Percentiles rank a stretch among this genome's conserved stretches.
Conservation (phyloP, 23 red algal species). For the Agarophyton chilense region DNA sequence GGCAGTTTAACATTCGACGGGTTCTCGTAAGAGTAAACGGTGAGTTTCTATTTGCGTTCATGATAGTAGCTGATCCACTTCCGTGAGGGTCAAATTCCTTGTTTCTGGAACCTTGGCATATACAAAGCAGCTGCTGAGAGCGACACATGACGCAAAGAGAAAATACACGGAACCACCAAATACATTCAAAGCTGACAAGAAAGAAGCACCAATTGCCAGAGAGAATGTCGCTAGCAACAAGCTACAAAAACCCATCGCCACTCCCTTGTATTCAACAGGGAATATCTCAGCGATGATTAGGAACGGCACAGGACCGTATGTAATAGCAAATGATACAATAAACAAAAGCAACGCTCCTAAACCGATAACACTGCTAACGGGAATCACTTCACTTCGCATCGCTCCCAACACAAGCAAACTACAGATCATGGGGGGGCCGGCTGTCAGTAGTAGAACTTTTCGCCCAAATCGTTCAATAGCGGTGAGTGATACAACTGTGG, state of each 20-base stretch:
- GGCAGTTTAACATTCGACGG: too few species aligned
- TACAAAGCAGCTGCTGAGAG: conserved; percentile 37
- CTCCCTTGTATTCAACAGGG: conserved; percentile 43
- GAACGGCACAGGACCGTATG: conserved; percentile 75
- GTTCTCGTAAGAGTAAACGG: too few species aligned
- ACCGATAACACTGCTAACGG: background rate
- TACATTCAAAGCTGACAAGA: conserved; percentile 27
- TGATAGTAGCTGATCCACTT: conserved; percentile 56
- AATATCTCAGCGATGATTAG: conserved; percentile 70
- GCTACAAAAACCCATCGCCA: conserved; percentile 68
- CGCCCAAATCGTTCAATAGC: conserved; percentile 70
- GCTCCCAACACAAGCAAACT: conserved; percentile 38
- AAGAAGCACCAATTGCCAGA: conserved; percentile 26
- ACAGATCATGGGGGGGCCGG: conserved; percentile 43
- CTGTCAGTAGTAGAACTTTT: conserved; percentile 39
- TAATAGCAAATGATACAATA: conserved; percentile 61
- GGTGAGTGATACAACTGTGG: conserved; percentile 43
- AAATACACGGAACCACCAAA: conserved; percentile 50
- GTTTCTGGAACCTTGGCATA: conserved; percentile 54
- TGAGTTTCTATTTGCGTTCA: background rate
- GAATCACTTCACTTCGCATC: conserved; percentile 36
- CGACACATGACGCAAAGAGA: conserved; percentile 39
- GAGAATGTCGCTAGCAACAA: conserved; percentile 17
- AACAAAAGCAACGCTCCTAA: conserved; percentile 54
- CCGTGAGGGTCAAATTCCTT: conserved; percentile 32